These are phyloP conservation scores for Albophoma yamanashiensis DNA, from an alignment of 2,329 filamentous ascomycete species.

Conservation along the genomic window DNA sequence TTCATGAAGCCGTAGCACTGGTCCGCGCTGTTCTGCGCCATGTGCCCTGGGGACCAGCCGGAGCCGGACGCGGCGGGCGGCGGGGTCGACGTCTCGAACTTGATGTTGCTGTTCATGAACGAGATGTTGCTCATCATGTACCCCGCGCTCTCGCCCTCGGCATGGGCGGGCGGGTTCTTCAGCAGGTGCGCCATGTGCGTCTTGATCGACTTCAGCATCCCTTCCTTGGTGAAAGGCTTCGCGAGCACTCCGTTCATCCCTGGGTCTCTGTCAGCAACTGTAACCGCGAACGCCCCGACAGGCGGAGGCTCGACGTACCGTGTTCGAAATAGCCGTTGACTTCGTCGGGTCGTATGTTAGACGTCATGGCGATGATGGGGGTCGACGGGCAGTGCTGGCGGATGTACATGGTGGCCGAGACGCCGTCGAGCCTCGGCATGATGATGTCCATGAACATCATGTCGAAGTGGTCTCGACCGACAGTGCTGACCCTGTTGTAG, in stretches of 20 bases:
- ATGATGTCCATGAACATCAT: slow-evolving; percentile 88
- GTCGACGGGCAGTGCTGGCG: slow-evolving; percentile 72
- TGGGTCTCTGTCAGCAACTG: slow-evolving; percentile 21
- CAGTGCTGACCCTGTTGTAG: slow-evolving; percentile 64
- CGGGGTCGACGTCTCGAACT: slow-evolving; percentile 46
- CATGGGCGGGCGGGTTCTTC: slow-evolving; percentile 46
- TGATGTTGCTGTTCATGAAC: slow-evolving; percentile 25
- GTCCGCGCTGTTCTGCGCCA: slow-evolving; percentile 34
- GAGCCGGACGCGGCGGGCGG: slow-evolving; percentile 35
- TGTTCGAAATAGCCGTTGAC: slow-evolving; percentile 96
- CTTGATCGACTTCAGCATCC: slow-evolving; percentile 74
- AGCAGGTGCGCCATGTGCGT: slow-evolving; percentile 81
- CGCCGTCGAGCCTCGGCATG: slow-evolving; percentile 92
- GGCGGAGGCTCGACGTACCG: slow-evolving; percentile 46
- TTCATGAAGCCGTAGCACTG: slow-evolving; percentile 35
- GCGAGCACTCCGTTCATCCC: slow-evolving; percentile 97
- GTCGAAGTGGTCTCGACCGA: slow-evolving; percentile 41
- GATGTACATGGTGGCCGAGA: slow-evolving; percentile 89
- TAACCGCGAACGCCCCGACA: neutral
- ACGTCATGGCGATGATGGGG: slow-evolving; percentile 97
- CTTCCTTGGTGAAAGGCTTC: slow-evolving; percentile 89
- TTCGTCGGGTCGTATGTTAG: slow-evolving; percentile 92
- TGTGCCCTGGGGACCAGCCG: slow-evolving; percentile 41
- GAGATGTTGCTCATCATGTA: slow-evolving; percentile 22
- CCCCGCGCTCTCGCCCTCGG: slow-evolving; percentile 21